Conservation (phyloP, 2,329 filamentous ascomycete species). For the Hypoxylon sp. region DNA sequence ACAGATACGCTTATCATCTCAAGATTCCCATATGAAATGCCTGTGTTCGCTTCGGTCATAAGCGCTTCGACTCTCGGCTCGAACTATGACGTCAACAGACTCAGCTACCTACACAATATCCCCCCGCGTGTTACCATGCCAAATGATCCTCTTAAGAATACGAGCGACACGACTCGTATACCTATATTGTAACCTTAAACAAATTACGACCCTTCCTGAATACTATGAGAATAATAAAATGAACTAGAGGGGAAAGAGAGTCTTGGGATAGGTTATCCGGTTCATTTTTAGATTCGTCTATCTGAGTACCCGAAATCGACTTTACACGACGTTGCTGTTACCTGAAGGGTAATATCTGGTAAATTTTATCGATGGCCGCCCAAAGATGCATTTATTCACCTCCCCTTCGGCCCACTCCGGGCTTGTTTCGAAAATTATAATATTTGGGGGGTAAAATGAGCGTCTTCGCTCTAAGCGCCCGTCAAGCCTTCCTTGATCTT, state of each 20-base stretch:
- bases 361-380: background rate
- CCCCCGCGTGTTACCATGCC: slow-evolving; percentile 32
- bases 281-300: background rate
- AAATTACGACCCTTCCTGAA: too few species aligned
- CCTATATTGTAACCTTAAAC: background rate
- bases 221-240: background rate
- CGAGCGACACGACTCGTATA: slow-evolving; percentile 7
- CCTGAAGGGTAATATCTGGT: background rate
- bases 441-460: background rate
- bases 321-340: background rate
- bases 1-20: slow-evolving; percentile 11
- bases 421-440: background rate
- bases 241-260: background rate
- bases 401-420: background rate
- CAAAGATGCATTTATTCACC: background rate
- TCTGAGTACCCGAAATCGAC: slow-evolving; percentile 2
- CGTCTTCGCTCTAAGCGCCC: background rate
- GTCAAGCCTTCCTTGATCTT: background rate
- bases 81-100: slow-evolving; percentile 33
- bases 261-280: background rate
- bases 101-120: slow-evolving; percentile 2
- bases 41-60: slow-evolving; percentile 17
- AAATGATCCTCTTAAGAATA: slow-evolving; percentile 28
- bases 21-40: slow-evolving; percentile 10
- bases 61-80: slow-evolving; percentile 5